Evolutionary conservation across 257 asterid species (phyloP).

Genomic region (Solanum chmielewskii): DNA sequence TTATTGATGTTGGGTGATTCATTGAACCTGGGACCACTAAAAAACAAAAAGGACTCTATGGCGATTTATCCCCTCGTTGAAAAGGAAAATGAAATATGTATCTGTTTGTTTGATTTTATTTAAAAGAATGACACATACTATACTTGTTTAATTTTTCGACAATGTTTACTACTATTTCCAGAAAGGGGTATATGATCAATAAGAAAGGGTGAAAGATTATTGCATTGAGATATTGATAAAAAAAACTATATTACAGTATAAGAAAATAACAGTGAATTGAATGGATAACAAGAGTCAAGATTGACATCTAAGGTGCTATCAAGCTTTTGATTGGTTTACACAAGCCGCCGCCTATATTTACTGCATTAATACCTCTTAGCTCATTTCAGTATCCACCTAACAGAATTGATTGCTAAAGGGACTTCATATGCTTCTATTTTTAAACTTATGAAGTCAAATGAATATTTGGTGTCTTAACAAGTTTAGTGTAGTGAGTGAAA

Average conservation of each 20-base stretch:
- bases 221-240: neutral
- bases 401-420: neutral
- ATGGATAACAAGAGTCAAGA: neutral
- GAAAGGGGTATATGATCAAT: neutral
- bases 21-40: neutral
- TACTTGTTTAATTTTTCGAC: no score
- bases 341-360: neutral
- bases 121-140: rapidly evolving
- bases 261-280: neutral
- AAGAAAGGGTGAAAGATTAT: neutral
- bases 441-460: neutral
- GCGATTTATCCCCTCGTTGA: neutral
- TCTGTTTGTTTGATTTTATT: no score
- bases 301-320: neutral
- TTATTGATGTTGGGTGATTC: neutral
- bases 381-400: neutral
- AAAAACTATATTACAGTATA: neutral
- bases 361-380: neutral
- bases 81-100: no score
- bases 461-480: neutral
- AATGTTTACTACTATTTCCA: neutral
- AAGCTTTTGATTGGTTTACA: neutral
- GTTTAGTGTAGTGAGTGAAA: neutral
- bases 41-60: neutral
- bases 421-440: neutral